These are phyloP conservation scores for Globisporangium parvum DNA, from an alignment of 352 stramenopile genomes.

Conservation along the genomic window DNA sequence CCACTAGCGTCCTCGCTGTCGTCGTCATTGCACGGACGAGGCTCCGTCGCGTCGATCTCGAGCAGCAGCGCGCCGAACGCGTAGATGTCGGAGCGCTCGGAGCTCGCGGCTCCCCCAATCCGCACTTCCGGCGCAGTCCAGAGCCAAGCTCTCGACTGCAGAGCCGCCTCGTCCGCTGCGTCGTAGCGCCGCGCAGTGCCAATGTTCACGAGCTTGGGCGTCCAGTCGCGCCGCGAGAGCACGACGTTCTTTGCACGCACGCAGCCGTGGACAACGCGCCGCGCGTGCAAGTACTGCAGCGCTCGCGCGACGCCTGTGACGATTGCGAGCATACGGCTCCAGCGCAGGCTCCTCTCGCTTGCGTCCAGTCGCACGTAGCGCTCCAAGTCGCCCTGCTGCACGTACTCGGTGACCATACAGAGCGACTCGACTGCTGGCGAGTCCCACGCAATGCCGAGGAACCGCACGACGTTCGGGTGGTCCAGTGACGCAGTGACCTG, in stretches of 20 bases:
- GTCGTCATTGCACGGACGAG: background rate
- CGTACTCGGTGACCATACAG: conserved; percentile 24
- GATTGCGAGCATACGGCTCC: conserved; percentile 23
- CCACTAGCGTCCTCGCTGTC: background rate
- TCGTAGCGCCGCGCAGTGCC: conserved; percentile 16
- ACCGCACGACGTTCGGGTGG: conserved; percentile 42
- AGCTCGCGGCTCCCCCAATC: conserved; percentile 12
- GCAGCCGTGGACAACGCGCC: conserved; percentile 38
- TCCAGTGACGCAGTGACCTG: conserved; percentile 28
- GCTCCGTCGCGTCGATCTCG: conserved; percentile 20
- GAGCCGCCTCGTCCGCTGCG: background rate
- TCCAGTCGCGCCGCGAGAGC: conserved; percentile 15
- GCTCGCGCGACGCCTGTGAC: conserved; percentile 27
- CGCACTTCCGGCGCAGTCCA: conserved; percentile 35
- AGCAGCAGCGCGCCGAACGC: conserved; percentile 32
- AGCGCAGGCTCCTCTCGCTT: background rate
- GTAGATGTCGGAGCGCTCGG: conserved; percentile 29
- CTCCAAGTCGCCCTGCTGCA: conserved; percentile 17
- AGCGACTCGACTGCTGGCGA: conserved; percentile 8
- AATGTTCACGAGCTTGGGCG: conserved; percentile 38
- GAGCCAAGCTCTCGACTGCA: background rate
- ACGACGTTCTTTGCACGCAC: conserved; percentile 29
- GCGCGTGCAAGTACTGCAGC: conserved; percentile 29
- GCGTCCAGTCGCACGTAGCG: conserved; percentile 13
- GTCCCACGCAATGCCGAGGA: conserved; percentile 56